Percentiles rank a stretch among this genome's conserved stretches.
These are phyloP conservation scores for Ormosia semicastrata DNA, from an alignment of 306 rosid species.

Conservation along the genomic window DNA sequence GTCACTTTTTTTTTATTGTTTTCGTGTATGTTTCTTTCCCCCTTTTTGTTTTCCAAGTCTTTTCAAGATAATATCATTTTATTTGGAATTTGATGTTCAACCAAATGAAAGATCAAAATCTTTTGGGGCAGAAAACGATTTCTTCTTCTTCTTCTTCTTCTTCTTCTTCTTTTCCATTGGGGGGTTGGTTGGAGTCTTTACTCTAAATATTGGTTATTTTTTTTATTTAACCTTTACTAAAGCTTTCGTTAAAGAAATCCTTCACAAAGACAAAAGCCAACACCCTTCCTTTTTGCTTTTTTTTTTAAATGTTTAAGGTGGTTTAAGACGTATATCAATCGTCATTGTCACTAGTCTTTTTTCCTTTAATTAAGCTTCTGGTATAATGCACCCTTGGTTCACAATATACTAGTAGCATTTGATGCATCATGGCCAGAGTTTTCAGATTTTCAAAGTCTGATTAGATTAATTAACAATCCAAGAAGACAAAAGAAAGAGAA, in stretches of 20 bases:
- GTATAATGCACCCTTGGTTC: constrained; percentile 24
- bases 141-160: not conserved
- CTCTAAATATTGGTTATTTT: not conserved
- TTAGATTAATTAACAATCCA: constrained; percentile 6
- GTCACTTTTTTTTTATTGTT: not conserved
- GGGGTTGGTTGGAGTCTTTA: not conserved
- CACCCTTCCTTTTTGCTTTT: not conserved
- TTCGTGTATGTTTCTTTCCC: not conserved
- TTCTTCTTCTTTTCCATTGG: not conserved
- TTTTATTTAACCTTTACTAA: not conserved
- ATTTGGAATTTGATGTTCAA: not conserved
- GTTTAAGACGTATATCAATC: constrained; percentile 14
- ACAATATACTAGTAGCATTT: constrained; percentile 17
- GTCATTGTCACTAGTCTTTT: constrained; percentile 25
- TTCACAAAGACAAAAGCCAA: not conserved
- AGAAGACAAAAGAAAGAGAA: constrained; percentile 23
- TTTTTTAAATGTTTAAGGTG: not conserved
- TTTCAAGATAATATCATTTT: not conserved
- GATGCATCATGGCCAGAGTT: constrained; percentile 37
- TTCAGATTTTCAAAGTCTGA: constrained; percentile 36
- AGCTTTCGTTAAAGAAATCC: not conserved
- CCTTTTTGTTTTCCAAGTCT: not conserved
- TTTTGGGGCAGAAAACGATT: not conserved
- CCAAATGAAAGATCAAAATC: constrained; percentile 14
- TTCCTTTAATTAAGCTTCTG: constrained; percentile 3